Evolutionary conservation across 2,329 filamentous ascomycete genomes (phyloP).

Genomic region (Grosmannia clavigera): DNA sequence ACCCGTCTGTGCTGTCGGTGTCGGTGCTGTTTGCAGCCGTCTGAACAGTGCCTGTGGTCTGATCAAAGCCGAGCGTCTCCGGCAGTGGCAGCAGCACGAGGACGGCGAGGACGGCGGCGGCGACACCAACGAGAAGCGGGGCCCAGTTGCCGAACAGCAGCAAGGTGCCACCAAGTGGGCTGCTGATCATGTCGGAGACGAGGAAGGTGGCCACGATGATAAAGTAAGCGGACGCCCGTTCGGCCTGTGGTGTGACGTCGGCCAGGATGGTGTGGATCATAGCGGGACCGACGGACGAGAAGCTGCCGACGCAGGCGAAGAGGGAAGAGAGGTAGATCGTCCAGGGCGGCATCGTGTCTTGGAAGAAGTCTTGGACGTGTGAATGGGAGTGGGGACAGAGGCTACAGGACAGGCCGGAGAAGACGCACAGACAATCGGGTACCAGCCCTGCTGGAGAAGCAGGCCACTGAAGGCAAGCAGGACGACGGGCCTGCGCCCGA

Average conservation of each 20-base stretch:
- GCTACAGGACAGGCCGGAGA: neutral
- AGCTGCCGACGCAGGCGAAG: constrained; percentile 29
- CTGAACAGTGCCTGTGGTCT: neutral
- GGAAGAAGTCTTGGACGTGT: constrained; percentile 8
- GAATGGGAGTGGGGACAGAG: neutral
- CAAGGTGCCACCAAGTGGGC: constrained; percentile 28
- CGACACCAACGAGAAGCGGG: constrained; percentile 23
- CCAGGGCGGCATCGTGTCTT: constrained; percentile 28
- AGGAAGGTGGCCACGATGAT: constrained; percentile 25
- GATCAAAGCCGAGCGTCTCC: constrained; percentile 27
- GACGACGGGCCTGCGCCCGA: constrained; percentile 29
- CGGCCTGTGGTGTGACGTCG: constrained; percentile 27
- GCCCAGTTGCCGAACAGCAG: constrained; percentile 27
- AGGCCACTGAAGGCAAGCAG: constrained; percentile 18
- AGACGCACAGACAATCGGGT: constrained; percentile 14
- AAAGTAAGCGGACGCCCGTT: constrained; percentile 28
- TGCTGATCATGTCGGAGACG: constrained; percentile 24
- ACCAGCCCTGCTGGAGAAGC: constrained; percentile 13
- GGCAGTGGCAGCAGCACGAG: constrained; percentile 23
- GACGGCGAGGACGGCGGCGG: constrained; percentile 17
- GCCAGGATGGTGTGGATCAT: constrained; percentile 33
- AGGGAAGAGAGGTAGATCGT: constrained; percentile 21
- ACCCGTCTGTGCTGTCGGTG: neutral
- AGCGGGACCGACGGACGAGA: constrained; percentile 23
- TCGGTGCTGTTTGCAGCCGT: neutral